phyloP scores from a whole-genome alignment of 2,329 filamentous ascomycete species.

The Apiospora saccharicola region DNA sequence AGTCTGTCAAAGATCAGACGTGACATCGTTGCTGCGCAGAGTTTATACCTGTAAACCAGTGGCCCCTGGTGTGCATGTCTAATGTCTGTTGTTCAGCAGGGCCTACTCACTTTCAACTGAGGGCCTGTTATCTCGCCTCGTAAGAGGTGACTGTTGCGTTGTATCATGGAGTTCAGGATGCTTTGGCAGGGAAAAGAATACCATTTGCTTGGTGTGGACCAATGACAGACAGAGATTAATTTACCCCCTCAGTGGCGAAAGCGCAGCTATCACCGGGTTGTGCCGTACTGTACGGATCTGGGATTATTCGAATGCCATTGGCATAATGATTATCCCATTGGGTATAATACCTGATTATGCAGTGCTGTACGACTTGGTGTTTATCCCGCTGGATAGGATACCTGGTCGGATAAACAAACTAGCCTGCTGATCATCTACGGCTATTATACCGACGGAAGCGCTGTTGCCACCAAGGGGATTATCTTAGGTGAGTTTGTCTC shows the following conservation, averaged over 20 bases:
- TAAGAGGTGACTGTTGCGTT: constrained; percentile 12
- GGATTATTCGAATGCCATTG: background rate
- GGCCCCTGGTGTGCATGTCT: background rate
- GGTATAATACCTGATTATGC: too few relatives aligned
- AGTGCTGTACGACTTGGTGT: background rate
- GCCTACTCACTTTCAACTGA: constrained; percentile 11
- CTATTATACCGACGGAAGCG: background rate
- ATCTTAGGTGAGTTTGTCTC: constrained; percentile 19
- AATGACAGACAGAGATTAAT: constrained; percentile 20
- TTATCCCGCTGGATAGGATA: background rate
- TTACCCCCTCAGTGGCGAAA: background rate
- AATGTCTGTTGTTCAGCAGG: background rate
- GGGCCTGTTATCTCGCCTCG: constrained; percentile 13
- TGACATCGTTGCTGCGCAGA: constrained; percentile 95
- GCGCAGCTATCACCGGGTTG: too few relatives aligned
- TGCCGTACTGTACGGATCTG: background rate
- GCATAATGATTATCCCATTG: too few relatives aligned
- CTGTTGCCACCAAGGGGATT: background rate
- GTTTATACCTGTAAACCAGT: constrained; percentile 76
- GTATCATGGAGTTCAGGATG: constrained; percentile 11
- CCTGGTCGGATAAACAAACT: background rate
- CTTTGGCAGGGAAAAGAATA: constrained; percentile 25
- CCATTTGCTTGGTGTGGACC: constrained; percentile 24
- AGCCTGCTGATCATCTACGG: background rate
- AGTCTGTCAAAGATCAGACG: constrained; percentile 85